Conservation (phyloP, 805 yeast genomes). For the Lachancea dasiensis region DNA sequence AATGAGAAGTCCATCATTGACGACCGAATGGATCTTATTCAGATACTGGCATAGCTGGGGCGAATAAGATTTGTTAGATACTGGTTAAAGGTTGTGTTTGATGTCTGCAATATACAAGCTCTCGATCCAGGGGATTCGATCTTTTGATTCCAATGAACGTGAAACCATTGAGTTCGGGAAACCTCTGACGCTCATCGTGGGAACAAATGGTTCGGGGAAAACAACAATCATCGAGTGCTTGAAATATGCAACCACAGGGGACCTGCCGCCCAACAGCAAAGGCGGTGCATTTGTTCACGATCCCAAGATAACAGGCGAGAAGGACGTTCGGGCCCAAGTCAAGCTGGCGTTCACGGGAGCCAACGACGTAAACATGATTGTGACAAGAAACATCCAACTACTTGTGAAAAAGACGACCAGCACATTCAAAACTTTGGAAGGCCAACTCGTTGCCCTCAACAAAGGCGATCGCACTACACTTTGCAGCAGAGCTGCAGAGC, state of each 20-base stretch:
- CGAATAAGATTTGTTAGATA: no score
- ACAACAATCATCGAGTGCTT: constrained; percentile 94
- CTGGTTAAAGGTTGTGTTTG: no score
- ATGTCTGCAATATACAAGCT: constrained; percentile 49
- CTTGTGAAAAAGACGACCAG: constrained; percentile 51
- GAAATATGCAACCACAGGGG: constrained; percentile 92
- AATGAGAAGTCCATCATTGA: no score
- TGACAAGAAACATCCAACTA: constrained; percentile 79
- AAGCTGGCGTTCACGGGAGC: constrained; percentile 77
- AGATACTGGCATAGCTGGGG: no score
- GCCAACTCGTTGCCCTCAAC: constrained; percentile 63
- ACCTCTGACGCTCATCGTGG: constrained; percentile 91
- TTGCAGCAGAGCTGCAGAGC: constrained; percentile 75
- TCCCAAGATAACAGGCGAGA: constrained; percentile 72
- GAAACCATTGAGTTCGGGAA: constrained; percentile 85
- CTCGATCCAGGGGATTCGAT: constrained; percentile 81
- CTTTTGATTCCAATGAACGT: constrained; percentile 78
- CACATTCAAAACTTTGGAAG: constrained; percentile 90
- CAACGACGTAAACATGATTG: constrained; percentile 71
- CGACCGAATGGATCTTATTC: no score
- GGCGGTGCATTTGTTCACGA: constrained; percentile 97
- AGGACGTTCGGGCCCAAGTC: constrained; percentile 81
- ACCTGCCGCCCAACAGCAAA: constrained; percentile 88
- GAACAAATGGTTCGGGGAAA: constrained; percentile 94
- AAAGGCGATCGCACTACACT: constrained; percentile 68